Evolutionary conservation across 192 early-diverging fungal genomes (phyloP).

Genomic region (Paraglomus occultum): DNA sequence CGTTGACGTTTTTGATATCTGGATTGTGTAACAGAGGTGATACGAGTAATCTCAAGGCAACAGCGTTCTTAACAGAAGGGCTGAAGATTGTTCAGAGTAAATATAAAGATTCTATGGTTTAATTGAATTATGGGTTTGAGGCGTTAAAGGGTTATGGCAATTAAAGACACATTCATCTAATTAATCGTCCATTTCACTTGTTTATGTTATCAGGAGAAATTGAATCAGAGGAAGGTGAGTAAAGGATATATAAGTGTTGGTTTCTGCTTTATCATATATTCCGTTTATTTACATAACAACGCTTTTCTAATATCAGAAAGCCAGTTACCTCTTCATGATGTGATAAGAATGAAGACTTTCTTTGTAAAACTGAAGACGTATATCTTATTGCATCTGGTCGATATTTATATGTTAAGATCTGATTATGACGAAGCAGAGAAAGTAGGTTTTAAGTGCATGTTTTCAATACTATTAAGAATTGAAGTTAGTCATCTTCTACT

Average conservation of each 20-base stretch:
- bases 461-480: conserved; percentile 31
- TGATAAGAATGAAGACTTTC: conserved; percentile 26
- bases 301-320: conserved; percentile 6
- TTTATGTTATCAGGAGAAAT: conserved; percentile 11
- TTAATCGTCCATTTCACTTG: not conserved
- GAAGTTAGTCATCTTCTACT: conserved; percentile 27
- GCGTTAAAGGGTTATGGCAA: not conserved
- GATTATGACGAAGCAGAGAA: conserved; percentile 24
- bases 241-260: not conserved
- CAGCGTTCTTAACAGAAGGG: conserved; percentile 20
- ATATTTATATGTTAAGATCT: conserved; percentile 22
- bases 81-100: conserved; percentile 24
- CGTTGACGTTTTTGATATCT: conserved; percentile 29
- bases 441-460: conserved; percentile 26
- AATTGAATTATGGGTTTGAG: not conserved
- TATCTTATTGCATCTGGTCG: conserved; percentile 21
- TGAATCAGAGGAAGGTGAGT: conserved; percentile 24
- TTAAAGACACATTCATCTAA: too few species aligned
- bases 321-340: conserved; percentile 20
- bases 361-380: conserved; percentile 27
- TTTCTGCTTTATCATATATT: not conserved
- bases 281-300: not conserved
- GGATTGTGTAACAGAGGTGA: conserved; percentile 29
- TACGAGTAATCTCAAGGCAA: conserved; percentile 2
- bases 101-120: not conserved